These are phyloP conservation scores for Phaeotremella skinneri DNA, from an alignment of 768 basidiomycete genomes.

Conservation along the genomic window DNA sequence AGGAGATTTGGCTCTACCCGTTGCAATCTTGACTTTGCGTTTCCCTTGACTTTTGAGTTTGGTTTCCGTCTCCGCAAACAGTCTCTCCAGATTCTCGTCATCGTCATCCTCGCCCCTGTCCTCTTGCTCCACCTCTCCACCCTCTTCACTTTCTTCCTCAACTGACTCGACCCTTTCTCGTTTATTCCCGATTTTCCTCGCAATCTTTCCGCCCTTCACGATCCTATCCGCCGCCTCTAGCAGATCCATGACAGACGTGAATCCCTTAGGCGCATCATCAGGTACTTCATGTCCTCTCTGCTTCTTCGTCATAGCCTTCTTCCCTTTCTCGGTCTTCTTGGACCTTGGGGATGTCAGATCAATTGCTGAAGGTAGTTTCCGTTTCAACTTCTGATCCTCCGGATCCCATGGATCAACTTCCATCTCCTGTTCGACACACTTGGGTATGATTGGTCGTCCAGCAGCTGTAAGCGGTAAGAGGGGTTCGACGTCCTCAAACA, in stretches of 20 bases:
- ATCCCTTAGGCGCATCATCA: slow-evolving; percentile 45
- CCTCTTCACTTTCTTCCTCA: slow-evolving; percentile 52
- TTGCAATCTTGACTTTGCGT: slow-evolving; percentile 4
- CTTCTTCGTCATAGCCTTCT: not conserved
- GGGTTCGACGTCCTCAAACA: slow-evolving; percentile 87
- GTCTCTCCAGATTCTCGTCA: slow-evolving; percentile 8
- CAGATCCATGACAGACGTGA: slow-evolving; percentile 42
- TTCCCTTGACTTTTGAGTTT: slow-evolving; percentile 5
- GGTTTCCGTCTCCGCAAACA: slow-evolving; percentile 7
- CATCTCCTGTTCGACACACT: slow-evolving; percentile 76
- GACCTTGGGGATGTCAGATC: not conserved
- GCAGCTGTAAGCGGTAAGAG: slow-evolving; percentile 60
- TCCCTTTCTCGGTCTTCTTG: not conserved
- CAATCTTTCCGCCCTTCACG: not conserved
- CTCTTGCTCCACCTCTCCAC: slow-evolving; percentile 29
- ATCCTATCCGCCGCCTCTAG: slow-evolving; percentile 21
- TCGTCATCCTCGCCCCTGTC: slow-evolving; percentile 14
- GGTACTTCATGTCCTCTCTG: slow-evolving; percentile 47
- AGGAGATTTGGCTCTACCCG: not conserved
- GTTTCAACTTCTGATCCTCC: slow-evolving; percentile 33
- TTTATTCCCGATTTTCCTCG: slow-evolving; percentile 4
- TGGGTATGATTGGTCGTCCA: slow-evolving; percentile 64
- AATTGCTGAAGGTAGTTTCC: slow-evolving; percentile 18
- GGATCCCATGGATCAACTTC: slow-evolving; percentile 61
- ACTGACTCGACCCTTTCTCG: slow-evolving; percentile 18